Conservation (phyloP, 2,329 filamentous ascomycete genomes). For the Dothistroma septosporum region DNA sequence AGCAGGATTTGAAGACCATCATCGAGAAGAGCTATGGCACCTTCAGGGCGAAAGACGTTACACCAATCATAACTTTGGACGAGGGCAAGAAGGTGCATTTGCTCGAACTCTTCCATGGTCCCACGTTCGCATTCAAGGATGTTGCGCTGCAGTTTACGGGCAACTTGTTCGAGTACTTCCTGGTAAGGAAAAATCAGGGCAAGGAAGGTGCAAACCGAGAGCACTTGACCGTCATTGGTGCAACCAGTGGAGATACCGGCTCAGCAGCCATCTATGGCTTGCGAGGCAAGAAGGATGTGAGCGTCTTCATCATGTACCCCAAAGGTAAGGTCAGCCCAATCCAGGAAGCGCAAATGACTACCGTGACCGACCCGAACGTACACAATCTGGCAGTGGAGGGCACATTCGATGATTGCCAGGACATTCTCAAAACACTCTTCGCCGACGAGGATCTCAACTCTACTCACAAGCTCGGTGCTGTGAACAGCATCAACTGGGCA, state of each 20-base stretch:
- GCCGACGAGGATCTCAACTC: slow-evolving; percentile 79
- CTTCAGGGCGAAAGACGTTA: slow-evolving; percentile 74
- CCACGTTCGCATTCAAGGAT: slow-evolving; percentile 94
- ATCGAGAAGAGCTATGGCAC: slow-evolving; percentile 82
- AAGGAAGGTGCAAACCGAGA: slow-evolving; percentile 63
- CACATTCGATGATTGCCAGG: slow-evolving; percentile 94
- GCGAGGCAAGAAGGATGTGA: slow-evolving; percentile 92
- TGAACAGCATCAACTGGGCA: slow-evolving; percentile 96
- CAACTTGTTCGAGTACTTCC: slow-evolving; percentile 91
- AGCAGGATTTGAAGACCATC: slow-evolving; percentile 74
- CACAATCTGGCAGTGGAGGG: slow-evolving; percentile 87
- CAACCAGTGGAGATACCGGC: slow-evolving; percentile 83
- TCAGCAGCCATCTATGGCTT: slow-evolving; percentile 95
- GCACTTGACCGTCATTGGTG: slow-evolving; percentile 80
- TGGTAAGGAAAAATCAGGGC: slow-evolving; percentile 66
- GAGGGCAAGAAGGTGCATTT: slow-evolving; percentile 69
- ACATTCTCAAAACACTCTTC: slow-evolving; percentile 92
- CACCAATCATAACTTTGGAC: slow-evolving; percentile 74
- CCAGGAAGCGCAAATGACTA: slow-evolving; percentile 97
- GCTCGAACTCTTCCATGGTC: slow-evolving; percentile 93
- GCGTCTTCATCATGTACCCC: slow-evolving; percentile 90
- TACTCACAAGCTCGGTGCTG: slow-evolving; percentile 78
- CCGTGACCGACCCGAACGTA: slow-evolving; percentile 82
- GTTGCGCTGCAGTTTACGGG: slow-evolving; percentile 89
- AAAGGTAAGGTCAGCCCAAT: slow-evolving; percentile 87